phyloP scores from a whole-genome alignment of 176 grass and related monocot species.

The Carex kokanica region DNA sequence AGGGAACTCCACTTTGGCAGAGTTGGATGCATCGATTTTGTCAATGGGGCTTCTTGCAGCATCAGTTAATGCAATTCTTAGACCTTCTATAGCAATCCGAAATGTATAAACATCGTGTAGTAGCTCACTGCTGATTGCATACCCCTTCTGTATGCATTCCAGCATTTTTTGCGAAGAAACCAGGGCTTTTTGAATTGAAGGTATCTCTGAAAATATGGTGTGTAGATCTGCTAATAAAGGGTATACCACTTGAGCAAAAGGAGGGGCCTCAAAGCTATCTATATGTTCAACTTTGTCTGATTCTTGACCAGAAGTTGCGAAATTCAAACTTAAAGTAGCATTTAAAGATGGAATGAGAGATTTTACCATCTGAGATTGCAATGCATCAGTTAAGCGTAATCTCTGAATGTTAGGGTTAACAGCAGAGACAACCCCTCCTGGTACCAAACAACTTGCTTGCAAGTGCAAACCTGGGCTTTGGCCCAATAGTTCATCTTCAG shows the following conservation, averaged over 20 bases:
- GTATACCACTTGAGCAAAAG: constrained; percentile 69
- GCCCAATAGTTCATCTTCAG: constrained; percentile 16
- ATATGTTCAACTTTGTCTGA: constrained; percentile 37
- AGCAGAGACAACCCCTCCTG: constrained; percentile 35
- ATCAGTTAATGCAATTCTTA: constrained; percentile 71
- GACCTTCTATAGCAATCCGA: constrained; percentile 76
- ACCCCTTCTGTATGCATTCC: constrained; percentile 54
- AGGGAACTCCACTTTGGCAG: constrained; percentile 42
- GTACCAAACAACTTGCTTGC: constrained; percentile 46
- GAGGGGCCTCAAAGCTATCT: constrained; percentile 47
- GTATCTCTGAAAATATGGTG: constrained; percentile 66
- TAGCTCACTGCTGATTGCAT: constrained; percentile 57
- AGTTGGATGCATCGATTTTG: constrained; percentile 20
- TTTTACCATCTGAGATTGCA: constrained; percentile 51
- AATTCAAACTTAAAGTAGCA: constrained; percentile 20
- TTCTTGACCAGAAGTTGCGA: constrained; percentile 22
- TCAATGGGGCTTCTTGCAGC: constrained; percentile 49
- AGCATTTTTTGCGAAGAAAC: constrained; percentile 71
- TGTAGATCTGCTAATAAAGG: constrained; percentile 80
- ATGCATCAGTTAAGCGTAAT: constrained; percentile 42
- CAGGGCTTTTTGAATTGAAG: constrained; percentile 69
- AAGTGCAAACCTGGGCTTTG: constrained; percentile 36
- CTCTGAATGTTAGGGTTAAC: constrained; percentile 43
- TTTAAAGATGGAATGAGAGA: constrained; percentile 47
- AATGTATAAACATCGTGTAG: constrained; percentile 69